Percentiles rank a stretch among this genome's conserved stretches.
Conservation (phyloP, 257 asterid genomes). For the Perilla frutescens region DNA sequence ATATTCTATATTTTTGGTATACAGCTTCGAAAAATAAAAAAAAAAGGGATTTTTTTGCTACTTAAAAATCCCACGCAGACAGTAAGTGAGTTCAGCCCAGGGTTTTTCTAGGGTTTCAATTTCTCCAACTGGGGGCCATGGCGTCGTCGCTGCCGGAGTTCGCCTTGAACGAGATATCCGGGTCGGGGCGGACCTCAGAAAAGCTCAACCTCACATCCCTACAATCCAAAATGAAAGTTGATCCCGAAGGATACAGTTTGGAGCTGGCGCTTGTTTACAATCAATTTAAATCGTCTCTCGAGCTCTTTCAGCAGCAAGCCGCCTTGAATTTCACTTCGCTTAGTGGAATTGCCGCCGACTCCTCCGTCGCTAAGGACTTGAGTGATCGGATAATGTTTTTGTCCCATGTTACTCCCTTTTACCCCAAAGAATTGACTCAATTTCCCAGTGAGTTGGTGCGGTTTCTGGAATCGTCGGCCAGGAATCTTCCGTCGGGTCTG, state of each 20-base stretch:
- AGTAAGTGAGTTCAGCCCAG: background rate
- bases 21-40: too few relatives aligned
- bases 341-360: constrained; percentile 69
- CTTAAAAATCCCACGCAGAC: too few relatives aligned
- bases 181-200: constrained; percentile 63
- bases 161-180: constrained; percentile 49
- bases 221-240: constrained; percentile 82
- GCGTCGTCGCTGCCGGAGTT: constrained; percentile 29
- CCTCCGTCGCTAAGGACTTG: constrained; percentile 70
- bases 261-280: constrained; percentile 66
- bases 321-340: constrained; percentile 77
- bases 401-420: constrained; percentile 82
- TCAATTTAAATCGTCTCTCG: constrained; percentile 83
- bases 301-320: constrained; percentile 81
- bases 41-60: too few relatives aligned
- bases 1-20: too few relatives aligned
- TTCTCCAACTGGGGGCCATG: background rate
- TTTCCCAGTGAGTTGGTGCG: constrained; percentile 69
- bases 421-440: constrained; percentile 47
- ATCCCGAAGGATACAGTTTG: constrained; percentile 82
- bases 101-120: constrained; percentile 35
- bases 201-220: constrained; percentile 67
- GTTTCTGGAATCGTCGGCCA: constrained; percentile 68
- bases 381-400: constrained; percentile 80
- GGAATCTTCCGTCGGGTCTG: constrained; percentile 67